A percentile compares a stretch with the other conserved stretches of the same genome.
Conservation (phyloP, 805 yeast species). For the Pichia pseudocactophila region DNA sequence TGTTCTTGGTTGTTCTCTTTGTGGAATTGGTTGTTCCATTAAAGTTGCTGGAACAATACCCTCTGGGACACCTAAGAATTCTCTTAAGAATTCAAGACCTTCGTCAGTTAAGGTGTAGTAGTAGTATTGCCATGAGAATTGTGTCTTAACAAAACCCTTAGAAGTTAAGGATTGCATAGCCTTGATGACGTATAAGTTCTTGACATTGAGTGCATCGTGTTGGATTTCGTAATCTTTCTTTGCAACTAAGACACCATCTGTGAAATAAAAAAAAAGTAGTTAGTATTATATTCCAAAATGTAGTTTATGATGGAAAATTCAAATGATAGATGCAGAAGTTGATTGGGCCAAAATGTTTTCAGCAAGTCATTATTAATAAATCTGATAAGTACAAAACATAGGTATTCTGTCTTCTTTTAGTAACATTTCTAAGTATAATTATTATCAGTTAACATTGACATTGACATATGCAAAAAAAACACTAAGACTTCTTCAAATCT, state of each 20-base stretch:
- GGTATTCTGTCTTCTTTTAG: no score
- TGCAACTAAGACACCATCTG: constrained; percentile 99
- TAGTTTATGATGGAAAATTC: no score
- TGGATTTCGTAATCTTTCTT: constrained; percentile 97
- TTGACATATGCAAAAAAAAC: no score
- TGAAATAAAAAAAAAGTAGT: constrained; percentile 14
- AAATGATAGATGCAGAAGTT: no score
- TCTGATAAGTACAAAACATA: no score
- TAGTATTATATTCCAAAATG: constrained; percentile 11
- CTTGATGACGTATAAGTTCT: constrained; percentile 95
- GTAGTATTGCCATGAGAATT: constrained; percentile 99
- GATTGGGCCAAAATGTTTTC: no score
- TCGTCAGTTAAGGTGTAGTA: constrained; percentile 99
- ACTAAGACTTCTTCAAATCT: no score
- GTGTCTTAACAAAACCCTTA: constrained; percentile 98
- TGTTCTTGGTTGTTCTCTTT: constrained; percentile 41
- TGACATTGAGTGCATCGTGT: constrained; percentile 98
- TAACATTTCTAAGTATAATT: no score
- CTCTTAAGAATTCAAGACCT: constrained; percentile 98
- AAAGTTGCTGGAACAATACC: constrained; percentile 97
- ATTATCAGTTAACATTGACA: no score
- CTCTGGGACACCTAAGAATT: constrained; percentile 97
- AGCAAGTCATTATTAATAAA: no score
- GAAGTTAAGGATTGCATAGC: constrained; percentile 99
- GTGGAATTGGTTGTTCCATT: constrained; percentile 89